phyloP scores from a whole-genome alignment of 2,329 filamentous ascomycete species.

The Rhinocladiella similis region DNA sequence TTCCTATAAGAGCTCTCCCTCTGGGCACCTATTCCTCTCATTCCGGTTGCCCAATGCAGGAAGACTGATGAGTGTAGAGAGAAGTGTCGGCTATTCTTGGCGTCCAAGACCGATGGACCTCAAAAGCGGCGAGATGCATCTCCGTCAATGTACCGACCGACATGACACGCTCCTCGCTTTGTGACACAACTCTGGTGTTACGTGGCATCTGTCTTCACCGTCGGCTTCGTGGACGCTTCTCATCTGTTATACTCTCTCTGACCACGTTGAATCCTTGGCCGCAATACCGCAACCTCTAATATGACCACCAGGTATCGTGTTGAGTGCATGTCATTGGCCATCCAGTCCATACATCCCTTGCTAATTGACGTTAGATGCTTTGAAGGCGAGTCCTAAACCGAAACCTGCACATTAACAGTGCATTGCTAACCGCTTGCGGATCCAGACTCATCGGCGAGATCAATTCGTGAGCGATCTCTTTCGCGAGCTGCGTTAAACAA shows the following conservation, averaged over 20 bases:
- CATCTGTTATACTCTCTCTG: neutral
- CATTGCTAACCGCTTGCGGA: slow-evolving; percentile 44
- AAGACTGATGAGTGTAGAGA: no score
- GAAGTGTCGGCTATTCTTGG: no score
- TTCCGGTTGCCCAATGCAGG: no score
- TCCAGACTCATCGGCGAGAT: slow-evolving; percentile 82
- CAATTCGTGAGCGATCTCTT: slow-evolving; percentile 64
- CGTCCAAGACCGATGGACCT: no score
- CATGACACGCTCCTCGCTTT: neutral
- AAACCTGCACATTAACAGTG: neutral
- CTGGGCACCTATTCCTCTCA: no score
- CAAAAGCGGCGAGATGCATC: no score
- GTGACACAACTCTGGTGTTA: no score
- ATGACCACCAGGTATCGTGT: slow-evolving; percentile 58
- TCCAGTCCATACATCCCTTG: slow-evolving; percentile 10
- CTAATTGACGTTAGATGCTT: slow-evolving; percentile 53
- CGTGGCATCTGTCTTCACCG: no score
- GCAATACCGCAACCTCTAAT: neutral
- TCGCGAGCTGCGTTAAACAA: neutral
- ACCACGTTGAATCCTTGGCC: neutral
- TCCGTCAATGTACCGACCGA: no score
- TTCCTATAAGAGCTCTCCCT: no score
- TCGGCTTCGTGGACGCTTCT: no score
- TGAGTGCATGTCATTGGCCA: slow-evolving; percentile 62
- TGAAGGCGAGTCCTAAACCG: slow-evolving; percentile 54